These are phyloP conservation scores for Poa annua DNA, from an alignment of 176 grass and related monocot species.

Conservation along the genomic window DNA sequence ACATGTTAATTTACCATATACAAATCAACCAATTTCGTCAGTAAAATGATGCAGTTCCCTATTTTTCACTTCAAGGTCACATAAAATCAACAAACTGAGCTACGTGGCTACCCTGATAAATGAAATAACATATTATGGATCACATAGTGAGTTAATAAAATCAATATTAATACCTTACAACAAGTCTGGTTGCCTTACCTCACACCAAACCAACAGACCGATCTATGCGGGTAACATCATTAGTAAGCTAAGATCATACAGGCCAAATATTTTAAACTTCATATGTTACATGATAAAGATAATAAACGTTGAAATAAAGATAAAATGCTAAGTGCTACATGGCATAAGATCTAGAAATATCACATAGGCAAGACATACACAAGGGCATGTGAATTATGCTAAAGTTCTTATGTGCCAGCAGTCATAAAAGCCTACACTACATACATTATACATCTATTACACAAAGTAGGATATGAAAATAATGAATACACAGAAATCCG, in stretches of 20 bases:
- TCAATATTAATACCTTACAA: neutral
- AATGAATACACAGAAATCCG: constrained; percentile 4
- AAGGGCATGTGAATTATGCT: neutral
- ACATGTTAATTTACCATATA: constrained; percentile 14
- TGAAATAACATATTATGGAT: neutral
- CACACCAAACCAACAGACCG: neutral
- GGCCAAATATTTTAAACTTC: constrained; percentile 6
- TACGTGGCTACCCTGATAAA: neutral
- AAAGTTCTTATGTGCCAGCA: neutral
- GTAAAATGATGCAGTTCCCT: neutral
- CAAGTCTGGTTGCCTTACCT: neutral
- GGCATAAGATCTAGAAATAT: constrained; percentile 10
- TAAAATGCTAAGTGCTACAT: neutral
- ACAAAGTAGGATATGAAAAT: constrained; percentile 8
- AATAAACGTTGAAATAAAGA: neutral
- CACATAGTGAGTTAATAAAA: neutral
- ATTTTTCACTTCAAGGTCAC: constrained; percentile 13
- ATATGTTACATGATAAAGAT: constrained; percentile 14
- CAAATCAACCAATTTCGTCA: neutral
- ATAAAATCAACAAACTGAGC: neutral
- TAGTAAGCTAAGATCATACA: constrained; percentile 12
- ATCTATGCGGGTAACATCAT: neutral
- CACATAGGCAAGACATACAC: neutral
- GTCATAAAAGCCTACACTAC: neutral
- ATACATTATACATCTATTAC: neutral